These are phyloP conservation scores for Diplodia sapinea DNA, from an alignment of 2,329 filamentous ascomycete species.

Conservation along the genomic window DNA sequence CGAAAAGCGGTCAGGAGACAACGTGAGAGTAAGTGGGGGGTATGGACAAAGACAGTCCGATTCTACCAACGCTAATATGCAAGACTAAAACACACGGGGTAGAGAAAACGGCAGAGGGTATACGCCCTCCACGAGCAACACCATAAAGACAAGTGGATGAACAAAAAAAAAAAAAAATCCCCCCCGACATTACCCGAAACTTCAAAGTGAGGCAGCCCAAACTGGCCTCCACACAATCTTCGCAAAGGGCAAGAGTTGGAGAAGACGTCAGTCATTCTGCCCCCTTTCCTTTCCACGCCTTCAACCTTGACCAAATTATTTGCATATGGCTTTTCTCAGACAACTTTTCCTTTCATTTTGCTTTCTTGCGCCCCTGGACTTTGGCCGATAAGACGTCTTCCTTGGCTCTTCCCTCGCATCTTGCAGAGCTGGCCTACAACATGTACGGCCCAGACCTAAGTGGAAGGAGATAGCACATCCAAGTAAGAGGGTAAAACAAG, in stretches of 20 bases:
- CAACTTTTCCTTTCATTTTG: neutral
- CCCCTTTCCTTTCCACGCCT: neutral
- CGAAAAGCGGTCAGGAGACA: neutral
- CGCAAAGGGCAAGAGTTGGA: neutral
- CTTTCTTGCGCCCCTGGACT: neutral
- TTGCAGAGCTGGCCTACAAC: neutral
- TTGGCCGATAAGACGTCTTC: neutral
- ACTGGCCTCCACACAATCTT: neutral
- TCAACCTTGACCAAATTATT: neutral
- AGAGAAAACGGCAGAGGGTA: conserved; percentile 1
- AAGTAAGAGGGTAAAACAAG: neutral
- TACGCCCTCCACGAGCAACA: conserved; percentile 15
- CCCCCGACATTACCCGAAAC: neutral
- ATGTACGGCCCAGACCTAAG: neutral
- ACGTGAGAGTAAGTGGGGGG: no score
- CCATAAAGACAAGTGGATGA: neutral
- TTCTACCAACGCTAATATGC: conserved; percentile 27
- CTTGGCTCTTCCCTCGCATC: neutral
- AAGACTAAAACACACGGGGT: conserved; percentile 7
- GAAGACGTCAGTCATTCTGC: neutral
- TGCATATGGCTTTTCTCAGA: neutral
- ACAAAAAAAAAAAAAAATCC: neutral
- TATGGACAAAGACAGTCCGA: neutral
- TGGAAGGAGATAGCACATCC: neutral
- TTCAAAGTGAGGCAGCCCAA: neutral